These are phyloP conservation scores for Candida palmyrensis DNA, from an alignment of 805 yeast genomes.

Conservation along the genomic window DNA sequence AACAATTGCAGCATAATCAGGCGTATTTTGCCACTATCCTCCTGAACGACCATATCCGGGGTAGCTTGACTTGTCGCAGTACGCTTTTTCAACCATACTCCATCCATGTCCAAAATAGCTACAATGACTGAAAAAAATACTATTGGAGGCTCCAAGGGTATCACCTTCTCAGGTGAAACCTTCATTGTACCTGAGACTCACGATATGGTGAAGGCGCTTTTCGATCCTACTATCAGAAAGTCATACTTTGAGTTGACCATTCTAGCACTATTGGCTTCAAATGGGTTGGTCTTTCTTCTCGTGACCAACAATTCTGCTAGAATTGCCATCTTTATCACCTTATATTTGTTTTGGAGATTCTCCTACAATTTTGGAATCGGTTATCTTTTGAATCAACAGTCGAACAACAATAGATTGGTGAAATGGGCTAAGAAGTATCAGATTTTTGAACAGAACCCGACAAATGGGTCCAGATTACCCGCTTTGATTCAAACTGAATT, in stretches of 20 bases:
- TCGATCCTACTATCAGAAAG: slow-evolving; percentile 71
- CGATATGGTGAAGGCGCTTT: slow-evolving; percentile 77
- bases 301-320: slow-evolving; percentile 18
- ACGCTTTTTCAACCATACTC: too few relatives aligned
- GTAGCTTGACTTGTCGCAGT: too few relatives aligned
- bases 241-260: slow-evolving; percentile 62
- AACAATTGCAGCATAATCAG: too few relatives aligned
- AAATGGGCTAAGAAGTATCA: slow-evolving; percentile 41
- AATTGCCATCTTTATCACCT: slow-evolving; percentile 39
- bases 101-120: background rate
- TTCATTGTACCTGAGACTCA: slow-evolving; percentile 60
- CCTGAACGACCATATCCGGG: too few relatives aligned
- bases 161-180: slow-evolving; percentile 40
- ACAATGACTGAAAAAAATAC: slow-evolving; percentile 10
- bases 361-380: slow-evolving; percentile 83
- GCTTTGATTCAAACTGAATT: slow-evolving; percentile 19
- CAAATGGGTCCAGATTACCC: slow-evolving; percentile 30
- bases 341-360: slow-evolving; percentile 71
- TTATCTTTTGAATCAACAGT: slow-evolving; percentile 57
- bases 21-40: too few relatives aligned
- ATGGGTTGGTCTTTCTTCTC: slow-evolving; percentile 25
- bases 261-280: slow-evolving; percentile 32
- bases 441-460: slow-evolving; percentile 17
- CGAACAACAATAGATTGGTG: slow-evolving; percentile 51
- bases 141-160: slow-evolving; percentile 32